phyloP scores from a whole-genome alignment of 2,329 filamentous ascomycete genomes.

The Fusarium floridanum region DNA sequence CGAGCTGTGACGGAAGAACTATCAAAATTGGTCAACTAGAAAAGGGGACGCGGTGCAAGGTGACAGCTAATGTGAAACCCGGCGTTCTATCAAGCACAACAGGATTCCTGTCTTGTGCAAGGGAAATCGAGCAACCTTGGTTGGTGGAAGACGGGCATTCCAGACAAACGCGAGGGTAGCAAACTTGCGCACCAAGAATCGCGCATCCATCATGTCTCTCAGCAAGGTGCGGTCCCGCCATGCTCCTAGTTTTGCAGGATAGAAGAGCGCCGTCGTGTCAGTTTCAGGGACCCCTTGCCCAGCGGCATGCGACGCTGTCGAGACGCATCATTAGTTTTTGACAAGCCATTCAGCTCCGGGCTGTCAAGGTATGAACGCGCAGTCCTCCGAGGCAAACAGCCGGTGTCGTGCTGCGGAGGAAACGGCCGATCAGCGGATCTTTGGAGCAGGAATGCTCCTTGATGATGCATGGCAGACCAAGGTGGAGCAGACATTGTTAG shows the following conservation, averaged over 20 bases:
- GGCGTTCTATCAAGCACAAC: neutral
- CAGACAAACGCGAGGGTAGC: neutral
- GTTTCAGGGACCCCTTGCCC: conserved; percentile 39
- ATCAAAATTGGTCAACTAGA: neutral
- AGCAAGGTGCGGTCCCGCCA: conserved; percentile 11
- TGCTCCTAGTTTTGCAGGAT: conserved; percentile 30
- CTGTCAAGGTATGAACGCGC: neutral
- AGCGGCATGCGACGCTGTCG: conserved; percentile 25
- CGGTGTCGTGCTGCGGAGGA: conserved; percentile 6
- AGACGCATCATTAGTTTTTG: conserved; percentile 1
- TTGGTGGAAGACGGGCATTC: conserved; percentile 14
- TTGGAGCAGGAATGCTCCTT: conserved; percentile 7
- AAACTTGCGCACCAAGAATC: conserved; percentile 8
- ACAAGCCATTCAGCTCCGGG: neutral
- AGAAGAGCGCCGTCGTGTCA: conserved; percentile 36
- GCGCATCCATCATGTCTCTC: conserved; percentile 10
- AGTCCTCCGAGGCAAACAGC: neutral
- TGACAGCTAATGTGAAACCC: neutral
- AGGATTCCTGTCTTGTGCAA: conserved; percentile 18
- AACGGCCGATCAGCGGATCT: conserved; percentile 2
- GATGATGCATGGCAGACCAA: conserved; percentile 2
- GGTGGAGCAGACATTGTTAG: neutral
- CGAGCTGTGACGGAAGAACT: neutral
- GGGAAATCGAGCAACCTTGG: conserved; percentile 10
- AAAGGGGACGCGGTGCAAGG: conserved; percentile 1